A percentile compares a stretch with the other conserved stretches of the same genome.
Evolutionary conservation across 106 monocot species (phyloP).

Genomic region (Dendrobium officinale): DNA sequence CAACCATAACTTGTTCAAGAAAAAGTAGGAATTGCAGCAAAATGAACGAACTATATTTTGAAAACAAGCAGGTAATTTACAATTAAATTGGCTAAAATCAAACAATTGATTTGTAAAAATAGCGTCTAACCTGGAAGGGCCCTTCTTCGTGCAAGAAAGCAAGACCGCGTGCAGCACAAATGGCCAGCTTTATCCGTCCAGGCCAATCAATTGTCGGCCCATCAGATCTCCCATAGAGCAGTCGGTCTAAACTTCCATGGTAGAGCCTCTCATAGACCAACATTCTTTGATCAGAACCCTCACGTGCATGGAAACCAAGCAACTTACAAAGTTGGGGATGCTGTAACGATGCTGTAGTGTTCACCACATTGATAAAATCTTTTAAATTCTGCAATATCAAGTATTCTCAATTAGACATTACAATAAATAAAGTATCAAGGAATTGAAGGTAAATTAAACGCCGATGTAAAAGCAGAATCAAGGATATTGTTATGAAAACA

Average conservation of each 20-base stretch:
- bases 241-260: slow-evolving; percentile 76
- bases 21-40: too few relatives aligned
- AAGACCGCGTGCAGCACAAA: slow-evolving; percentile 78
- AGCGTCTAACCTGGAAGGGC: slow-evolving; percentile 68
- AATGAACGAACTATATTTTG: too few relatives aligned
- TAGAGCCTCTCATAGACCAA: slow-evolving; percentile 77
- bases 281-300: slow-evolving; percentile 75
- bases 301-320: slow-evolving; percentile 76
- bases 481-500: too few relatives aligned
- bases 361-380: slow-evolving; percentile 75
- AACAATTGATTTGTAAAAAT: too few relatives aligned
- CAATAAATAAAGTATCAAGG: too few relatives aligned
- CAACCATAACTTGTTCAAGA: too few relatives aligned
- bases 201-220: slow-evolving; percentile 79
- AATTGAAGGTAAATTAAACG: too few relatives aligned
- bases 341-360: slow-evolving; percentile 63
- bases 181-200: slow-evolving; percentile 70
- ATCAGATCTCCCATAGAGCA: slow-evolving; percentile 71
- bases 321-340: slow-evolving; percentile 85
- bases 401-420: background rate
- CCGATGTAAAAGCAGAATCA: too few relatives aligned
- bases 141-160: slow-evolving; percentile 96
- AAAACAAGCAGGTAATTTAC: too few relatives aligned
- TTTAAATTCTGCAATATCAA: slow-evolving; percentile 45
- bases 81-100: too few relatives aligned